phyloP scores from a whole-genome alignment of 345 rosid genomes.

The Syzygium oleosum region DNA sequence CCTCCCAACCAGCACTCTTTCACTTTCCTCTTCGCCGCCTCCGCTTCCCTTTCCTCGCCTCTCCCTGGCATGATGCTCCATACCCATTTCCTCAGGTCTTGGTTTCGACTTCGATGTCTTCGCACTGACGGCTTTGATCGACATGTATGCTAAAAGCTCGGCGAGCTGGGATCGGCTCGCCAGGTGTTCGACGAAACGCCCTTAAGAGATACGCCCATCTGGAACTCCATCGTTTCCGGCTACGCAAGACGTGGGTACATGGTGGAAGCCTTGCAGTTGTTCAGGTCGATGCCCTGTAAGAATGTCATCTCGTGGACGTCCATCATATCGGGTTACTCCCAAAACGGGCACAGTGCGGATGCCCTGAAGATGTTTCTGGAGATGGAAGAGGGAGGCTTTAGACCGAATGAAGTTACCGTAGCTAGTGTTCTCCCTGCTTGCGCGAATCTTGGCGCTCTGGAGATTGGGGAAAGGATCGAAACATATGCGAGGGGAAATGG shows the following conservation, averaged over 20 bases:
- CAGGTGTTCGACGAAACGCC: conserved; percentile 56
- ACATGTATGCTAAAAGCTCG: conserved; percentile 55
- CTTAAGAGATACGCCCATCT: conserved; percentile 44
- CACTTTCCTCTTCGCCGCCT: conserved; percentile 49
- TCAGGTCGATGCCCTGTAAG: conserved; percentile 46
- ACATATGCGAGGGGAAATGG: conserved; percentile 52
- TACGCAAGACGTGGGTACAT: conserved; percentile 48
- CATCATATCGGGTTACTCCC: conserved; percentile 62
- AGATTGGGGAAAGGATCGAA: conserved; percentile 61
- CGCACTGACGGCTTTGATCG: conserved; percentile 49
- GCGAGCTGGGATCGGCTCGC: conserved; percentile 30
- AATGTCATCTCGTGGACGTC: conserved; percentile 78
- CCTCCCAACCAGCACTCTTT: conserved; percentile 52
- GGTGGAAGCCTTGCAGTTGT: conserved; percentile 46
- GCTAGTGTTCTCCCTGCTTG: conserved; percentile 73
- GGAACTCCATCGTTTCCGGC: conserved; percentile 64
- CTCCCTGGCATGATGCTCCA: conserved; percentile 32
- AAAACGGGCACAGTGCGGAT: conserved; percentile 43
- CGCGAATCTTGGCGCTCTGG: conserved; percentile 57
- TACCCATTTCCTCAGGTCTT: conserved; percentile 34
- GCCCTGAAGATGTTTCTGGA: conserved; percentile 47
- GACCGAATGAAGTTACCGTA: conserved; percentile 63
- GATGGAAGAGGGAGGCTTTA: conserved; percentile 55
- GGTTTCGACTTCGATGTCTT: conserved; percentile 50
- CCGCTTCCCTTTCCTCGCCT: conserved; percentile 27